These are phyloP conservation scores for Fraxinus platypoda DNA, from an alignment of 305 asterid genomes.

Conservation along the genomic window DNA sequence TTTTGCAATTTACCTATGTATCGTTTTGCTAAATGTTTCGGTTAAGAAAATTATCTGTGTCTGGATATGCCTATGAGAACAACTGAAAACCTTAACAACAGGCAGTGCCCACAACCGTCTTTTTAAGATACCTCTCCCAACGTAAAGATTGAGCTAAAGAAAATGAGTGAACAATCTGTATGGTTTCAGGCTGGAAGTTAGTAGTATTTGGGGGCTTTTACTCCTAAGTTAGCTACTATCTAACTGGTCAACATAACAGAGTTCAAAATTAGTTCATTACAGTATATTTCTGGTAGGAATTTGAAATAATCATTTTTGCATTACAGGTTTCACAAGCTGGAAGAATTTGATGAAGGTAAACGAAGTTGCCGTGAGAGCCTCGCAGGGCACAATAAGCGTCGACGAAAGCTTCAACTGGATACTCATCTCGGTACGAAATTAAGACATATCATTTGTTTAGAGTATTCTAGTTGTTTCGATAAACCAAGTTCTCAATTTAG, in stretches of 20 bases:
- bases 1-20: not conserved
- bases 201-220: not conserved
- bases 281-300: slow-evolving; percentile 4
- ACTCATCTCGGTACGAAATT: slow-evolving; percentile 38
- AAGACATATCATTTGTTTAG: not conserved
- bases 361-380: slow-evolving; percentile 76
- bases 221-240: not conserved
- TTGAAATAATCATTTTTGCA: not conserved
- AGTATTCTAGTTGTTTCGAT: not conserved
- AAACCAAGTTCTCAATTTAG: not conserved
- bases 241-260: not conserved
- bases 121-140: not conserved
- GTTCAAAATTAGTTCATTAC: not conserved
- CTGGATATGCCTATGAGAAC: not conserved
- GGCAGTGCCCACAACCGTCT: not conserved
- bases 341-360: slow-evolving; percentile 63
- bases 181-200: not conserved
- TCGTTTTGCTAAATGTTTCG: not conserved
- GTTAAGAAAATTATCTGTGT: not conserved
- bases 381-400: slow-evolving; percentile 64
- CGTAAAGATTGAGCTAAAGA: not conserved
- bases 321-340: slow-evolving; percentile 59
- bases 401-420: slow-evolving; percentile 59
- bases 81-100: not conserved
- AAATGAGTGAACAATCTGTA: not conserved